These are phyloP conservation scores for Skeletonema costatum DNA, from an alignment of 108 stramenopile species.

Conservation along the genomic window DNA sequence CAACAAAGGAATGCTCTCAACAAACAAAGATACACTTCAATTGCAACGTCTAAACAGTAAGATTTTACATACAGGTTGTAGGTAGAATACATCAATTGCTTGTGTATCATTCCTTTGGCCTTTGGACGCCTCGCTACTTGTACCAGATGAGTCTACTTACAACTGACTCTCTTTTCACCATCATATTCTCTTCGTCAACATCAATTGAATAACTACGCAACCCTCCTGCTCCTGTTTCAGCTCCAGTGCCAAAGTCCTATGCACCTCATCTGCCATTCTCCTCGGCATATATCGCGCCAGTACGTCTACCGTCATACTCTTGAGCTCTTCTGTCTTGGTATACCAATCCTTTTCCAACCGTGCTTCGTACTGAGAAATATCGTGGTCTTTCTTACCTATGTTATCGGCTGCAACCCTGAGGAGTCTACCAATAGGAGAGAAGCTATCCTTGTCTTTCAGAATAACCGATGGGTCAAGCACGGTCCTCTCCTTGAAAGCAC, in stretches of 20 bases:
- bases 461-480: too few species aligned
- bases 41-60: too few species aligned
- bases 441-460: too few species aligned
- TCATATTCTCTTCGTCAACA: background rate
- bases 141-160: background rate
- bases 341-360: background rate
- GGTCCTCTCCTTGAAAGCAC: too few species aligned
- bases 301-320: background rate
- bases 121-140: background rate
- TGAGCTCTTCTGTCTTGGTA: background rate
- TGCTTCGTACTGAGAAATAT: background rate
- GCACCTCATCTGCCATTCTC: constrained; percentile 3
- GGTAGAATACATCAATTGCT: too few species aligned
- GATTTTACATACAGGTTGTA: too few species aligned
- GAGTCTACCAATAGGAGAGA: too few species aligned
- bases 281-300: background rate
- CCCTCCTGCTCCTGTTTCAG: background rate
- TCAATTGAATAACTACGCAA: background rate
- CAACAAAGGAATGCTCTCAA: too few species aligned
- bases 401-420: too few species aligned
- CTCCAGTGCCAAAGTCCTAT: background rate
- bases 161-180: background rate
- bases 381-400: background rate
- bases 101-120: too few species aligned
- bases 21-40: too few species aligned